A percentile compares a stretch with the other conserved stretches of the same genome.
phyloP scores from a whole-genome alignment of 2,329 filamentous ascomycete species.

The Claviceps monticola region DNA sequence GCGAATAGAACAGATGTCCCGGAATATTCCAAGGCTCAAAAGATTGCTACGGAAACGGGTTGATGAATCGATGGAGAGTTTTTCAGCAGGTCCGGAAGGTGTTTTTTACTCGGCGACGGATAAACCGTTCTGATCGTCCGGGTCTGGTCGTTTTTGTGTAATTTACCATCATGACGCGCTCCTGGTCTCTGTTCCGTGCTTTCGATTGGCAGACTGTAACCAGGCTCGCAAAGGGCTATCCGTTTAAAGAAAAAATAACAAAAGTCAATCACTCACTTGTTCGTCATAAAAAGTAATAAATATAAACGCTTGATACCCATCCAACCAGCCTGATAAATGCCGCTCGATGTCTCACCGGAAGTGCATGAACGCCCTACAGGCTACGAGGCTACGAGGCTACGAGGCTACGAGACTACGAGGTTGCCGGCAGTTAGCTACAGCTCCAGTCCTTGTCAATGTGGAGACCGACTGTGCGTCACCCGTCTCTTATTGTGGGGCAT shows the following conservation, averaged over 20 bases:
- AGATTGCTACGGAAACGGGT: conserved; percentile 4
- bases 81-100: neutral
- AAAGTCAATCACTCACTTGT: conserved; percentile 1
- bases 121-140: neutral
- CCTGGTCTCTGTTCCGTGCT: neutral
- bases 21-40: conserved; percentile 3
- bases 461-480: neutral
- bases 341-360: neutral
- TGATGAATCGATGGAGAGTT: neutral
- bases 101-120: neutral
- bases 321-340: neutral
- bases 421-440: too few relatives aligned
- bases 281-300: neutral
- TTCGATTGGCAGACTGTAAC: neutral
- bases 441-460: neutral
- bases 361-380: neutral
- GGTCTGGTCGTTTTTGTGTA: neutral
- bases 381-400: too few relatives aligned
- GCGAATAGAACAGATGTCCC: neutral
- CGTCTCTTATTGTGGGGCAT: neutral
- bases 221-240: neutral
- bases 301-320: neutral
- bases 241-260: neutral
- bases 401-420: too few relatives aligned
- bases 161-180: neutral